A percentile compares a stretch with the other conserved stretches of the same genome.
Conservation (phyloP, 1,284 basidiomycete genomes). For the Psilocybe mexicana region DNA sequence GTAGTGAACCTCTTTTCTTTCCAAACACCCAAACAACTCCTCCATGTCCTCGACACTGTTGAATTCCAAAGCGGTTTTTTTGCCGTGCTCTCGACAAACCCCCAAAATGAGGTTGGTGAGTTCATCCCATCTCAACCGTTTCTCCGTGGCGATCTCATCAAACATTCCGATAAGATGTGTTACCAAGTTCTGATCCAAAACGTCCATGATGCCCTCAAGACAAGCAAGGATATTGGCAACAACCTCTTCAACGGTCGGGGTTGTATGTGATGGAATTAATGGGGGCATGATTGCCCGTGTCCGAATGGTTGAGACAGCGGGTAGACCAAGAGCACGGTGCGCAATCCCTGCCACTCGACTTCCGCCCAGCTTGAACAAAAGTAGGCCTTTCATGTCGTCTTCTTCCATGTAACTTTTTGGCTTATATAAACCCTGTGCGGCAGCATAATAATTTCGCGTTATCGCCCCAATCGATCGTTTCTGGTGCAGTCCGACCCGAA, state of each 20-base stretch:
- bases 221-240: constrained; percentile 20
- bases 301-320: constrained; percentile 18
- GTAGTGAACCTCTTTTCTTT: not conserved
- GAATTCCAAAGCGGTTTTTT: constrained; percentile 22
- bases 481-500: constrained; percentile 14
- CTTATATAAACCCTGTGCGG: constrained; percentile 11
- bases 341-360: constrained; percentile 24
- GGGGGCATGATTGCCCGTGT: constrained; percentile 16
- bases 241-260: constrained; percentile 22
- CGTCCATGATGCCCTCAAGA: constrained; percentile 16
- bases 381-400: constrained; percentile 16
- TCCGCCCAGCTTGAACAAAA: constrained; percentile 20
- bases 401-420: constrained; percentile 16
- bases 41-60: constrained; percentile 27
- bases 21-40: constrained; percentile 7
- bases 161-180: constrained; percentile 28
- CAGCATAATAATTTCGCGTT: constrained; percentile 1
- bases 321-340: constrained; percentile 22
- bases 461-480: constrained; percentile 11
- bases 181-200: not conserved
- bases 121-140: constrained; percentile 26
- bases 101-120: constrained; percentile 30
- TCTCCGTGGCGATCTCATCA: constrained; percentile 29
- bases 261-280: constrained; percentile 20
- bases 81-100: constrained; percentile 30